phyloP scores from a whole-genome alignment of 495 filamentous ascomycete species.

The Elasticomyces elasticus region DNA sequence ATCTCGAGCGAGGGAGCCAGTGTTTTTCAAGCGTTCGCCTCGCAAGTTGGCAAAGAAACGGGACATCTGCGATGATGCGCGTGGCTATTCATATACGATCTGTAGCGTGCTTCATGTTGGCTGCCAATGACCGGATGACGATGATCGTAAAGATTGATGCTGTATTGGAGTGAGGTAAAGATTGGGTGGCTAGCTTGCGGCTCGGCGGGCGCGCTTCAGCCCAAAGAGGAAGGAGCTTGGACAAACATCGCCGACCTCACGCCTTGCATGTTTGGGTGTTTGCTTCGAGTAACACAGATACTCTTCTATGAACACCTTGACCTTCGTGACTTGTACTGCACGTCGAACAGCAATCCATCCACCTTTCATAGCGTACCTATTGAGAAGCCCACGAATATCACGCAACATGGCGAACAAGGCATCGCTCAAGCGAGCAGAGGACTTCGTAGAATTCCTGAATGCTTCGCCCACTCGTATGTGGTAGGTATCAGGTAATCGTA shows the following conservation, averaged over 20 bases:
- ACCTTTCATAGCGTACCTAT: neutral
- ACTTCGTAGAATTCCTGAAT: constrained; percentile 90
- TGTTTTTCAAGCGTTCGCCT: constrained; percentile 21
- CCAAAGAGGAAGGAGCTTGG: constrained; percentile 2
- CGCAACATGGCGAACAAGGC: constrained; percentile 21
- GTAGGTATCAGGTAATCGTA: neutral
- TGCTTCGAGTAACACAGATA: too few species aligned
- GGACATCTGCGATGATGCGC: constrained; percentile 9
- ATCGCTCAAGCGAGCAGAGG: constrained; percentile 50
- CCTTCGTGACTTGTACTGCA: neutral
- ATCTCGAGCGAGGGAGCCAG: constrained; percentile 36
- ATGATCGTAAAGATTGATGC: too few species aligned
- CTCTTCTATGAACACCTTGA: neutral
- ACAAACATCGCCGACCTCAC: neutral
- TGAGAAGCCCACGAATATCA: neutral
- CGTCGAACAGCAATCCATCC: neutral
- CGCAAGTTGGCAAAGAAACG: constrained; percentile 16
- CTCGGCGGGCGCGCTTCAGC: neutral
- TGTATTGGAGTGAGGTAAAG: neutral
- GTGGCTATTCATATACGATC: neutral
- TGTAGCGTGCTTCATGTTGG: neutral
- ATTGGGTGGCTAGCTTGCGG: neutral
- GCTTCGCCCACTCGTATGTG: constrained; percentile 82
- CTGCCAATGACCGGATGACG: too few species aligned
- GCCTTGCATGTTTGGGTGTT: too few species aligned